These are phyloP conservation scores for Raffaelea ambrosiae DNA, from an alignment of 2,329 filamentous ascomycete genomes.

Conservation along the genomic window DNA sequence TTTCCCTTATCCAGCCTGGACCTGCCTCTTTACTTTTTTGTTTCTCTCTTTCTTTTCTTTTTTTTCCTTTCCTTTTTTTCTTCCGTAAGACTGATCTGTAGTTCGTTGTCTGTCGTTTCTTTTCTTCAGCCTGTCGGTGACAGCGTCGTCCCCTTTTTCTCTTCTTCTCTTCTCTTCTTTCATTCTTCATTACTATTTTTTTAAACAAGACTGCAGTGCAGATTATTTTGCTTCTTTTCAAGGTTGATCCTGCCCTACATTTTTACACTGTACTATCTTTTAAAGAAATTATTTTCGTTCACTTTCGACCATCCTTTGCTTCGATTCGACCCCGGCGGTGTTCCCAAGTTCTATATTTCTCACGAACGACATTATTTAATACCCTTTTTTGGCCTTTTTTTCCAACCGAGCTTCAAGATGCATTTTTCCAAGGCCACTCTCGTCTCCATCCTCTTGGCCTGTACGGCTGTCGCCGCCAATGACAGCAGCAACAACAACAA, in stretches of 20 bases:
- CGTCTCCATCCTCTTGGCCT: constrained; percentile 12
- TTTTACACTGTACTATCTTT: neutral
- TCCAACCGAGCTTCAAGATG: constrained; percentile 10
- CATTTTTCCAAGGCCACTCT: constrained; percentile 14
- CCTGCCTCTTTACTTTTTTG: neutral
- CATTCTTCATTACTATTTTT: constrained; percentile 4
- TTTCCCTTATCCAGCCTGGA: constrained; percentile 1
- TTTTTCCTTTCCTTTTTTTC: constrained; percentile 1
- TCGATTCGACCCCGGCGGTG: neutral
- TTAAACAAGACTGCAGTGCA: constrained; percentile 8
- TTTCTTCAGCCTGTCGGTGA: constrained; percentile 9
- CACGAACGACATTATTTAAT: no score
- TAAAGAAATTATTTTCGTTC: neutral
- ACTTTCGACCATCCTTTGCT: neutral
- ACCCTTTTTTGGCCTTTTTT: neutral
- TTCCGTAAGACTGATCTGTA: neutral
- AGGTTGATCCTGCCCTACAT: constrained; percentile 10
- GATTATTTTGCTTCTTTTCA: constrained; percentile 2
- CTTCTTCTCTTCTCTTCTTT: neutral
- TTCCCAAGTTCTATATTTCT: no score
- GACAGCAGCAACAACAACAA: no score
- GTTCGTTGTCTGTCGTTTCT: neutral
- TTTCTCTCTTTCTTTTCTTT: constrained; percentile 3
- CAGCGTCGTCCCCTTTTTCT: constrained; percentile 1
- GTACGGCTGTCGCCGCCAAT: constrained; percentile 7